These are phyloP conservation scores for Nicotiana knightiana DNA, from an alignment of 257 asterid genomes.

Conservation along the genomic window DNA sequence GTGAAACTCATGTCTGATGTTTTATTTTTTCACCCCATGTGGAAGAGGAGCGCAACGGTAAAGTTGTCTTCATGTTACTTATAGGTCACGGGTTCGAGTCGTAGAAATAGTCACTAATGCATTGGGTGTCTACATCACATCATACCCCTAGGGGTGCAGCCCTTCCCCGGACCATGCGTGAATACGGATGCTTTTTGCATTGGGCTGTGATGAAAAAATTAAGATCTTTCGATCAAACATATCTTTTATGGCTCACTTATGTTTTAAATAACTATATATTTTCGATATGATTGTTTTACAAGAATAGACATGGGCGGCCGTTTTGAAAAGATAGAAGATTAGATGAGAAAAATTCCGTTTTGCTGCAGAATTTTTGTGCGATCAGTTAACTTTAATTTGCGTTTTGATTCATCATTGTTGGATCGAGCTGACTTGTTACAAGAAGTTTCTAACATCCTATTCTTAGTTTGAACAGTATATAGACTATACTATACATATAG, in stretches of 20 bases:
- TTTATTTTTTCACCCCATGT: neutral
- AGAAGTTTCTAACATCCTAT: neutral
- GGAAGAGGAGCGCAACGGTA: neutral
- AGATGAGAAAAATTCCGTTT: neutral
- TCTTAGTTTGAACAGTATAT: neutral
- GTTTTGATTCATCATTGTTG: neutral
- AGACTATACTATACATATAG: too few relatives aligned
- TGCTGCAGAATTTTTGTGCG: neutral
- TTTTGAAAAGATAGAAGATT: neutral
- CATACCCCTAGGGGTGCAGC: too few relatives aligned
- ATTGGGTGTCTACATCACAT: too few relatives aligned
- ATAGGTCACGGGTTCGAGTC: too few relatives aligned
- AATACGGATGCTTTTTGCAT: too few relatives aligned
- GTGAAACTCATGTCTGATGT: neutral
- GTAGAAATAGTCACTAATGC: too few relatives aligned
- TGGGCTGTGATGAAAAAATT: neutral
- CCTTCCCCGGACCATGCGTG: too few relatives aligned
- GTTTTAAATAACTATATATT: neutral
- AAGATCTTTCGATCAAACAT: neutral
- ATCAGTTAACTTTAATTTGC: neutral
- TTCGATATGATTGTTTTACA: neutral
- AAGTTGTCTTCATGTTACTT: too few relatives aligned
- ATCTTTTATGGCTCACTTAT: neutral
- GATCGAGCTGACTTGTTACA: neutral
- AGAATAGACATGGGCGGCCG: neutral